Base-by-base conservation (phyloP, 306 rosid species). In the Fragaria nilgerrensis region DNA sequence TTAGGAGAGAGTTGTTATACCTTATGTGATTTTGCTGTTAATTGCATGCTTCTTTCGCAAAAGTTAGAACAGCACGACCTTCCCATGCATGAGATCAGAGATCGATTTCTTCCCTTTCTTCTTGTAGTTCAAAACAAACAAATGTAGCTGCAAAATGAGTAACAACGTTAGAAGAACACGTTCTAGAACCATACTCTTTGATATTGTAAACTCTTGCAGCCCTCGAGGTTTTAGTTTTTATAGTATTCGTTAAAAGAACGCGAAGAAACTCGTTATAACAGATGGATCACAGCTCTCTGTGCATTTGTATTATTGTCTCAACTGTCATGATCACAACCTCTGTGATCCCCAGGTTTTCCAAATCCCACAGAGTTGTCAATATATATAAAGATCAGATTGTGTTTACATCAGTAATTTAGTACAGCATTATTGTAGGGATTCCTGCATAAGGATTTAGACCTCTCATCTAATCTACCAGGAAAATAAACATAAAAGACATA, bases 391-490 rank as follows among this genome's bases (percentile, higher is more conserved):
- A 39, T 29, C 22, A 64, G 32, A 74, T 37, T 62, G 43, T 23
- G 23, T 43, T 10, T 2, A 49, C 20, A 53, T 22, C 15, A 37
- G 36, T 49, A 59, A 45, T n/a, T 75, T 75, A 81, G 75, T 62
- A 77, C 48, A 37, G n/a, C 74, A 82, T 81, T 79, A 77, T 77
- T 83, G 86, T 10, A 14, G 44, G 44, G 89, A 76, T 78, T 77
- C 25, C 25, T 77, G 79, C 53, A 63, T 69, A 79, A 69, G 84
- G 88, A 90, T 70, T 84, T 82, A 86, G 91, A 89, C 90, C 83
- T 50, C 86, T 82, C 76, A 81, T 59, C 86, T 84, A 73, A 82
- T 53, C 85, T 44, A 69, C 77, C 76, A 71, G 63, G 67, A 76
- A 73, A 64, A 66, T 59, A 75, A 37, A 78, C 81, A 47, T 55